A percentile compares a stretch with the other conserved stretches of the same genome.
These are phyloP conservation scores for Solanum chacoense DNA, from an alignment of 305 asterid genomes.

Conservation along the genomic window DNA sequence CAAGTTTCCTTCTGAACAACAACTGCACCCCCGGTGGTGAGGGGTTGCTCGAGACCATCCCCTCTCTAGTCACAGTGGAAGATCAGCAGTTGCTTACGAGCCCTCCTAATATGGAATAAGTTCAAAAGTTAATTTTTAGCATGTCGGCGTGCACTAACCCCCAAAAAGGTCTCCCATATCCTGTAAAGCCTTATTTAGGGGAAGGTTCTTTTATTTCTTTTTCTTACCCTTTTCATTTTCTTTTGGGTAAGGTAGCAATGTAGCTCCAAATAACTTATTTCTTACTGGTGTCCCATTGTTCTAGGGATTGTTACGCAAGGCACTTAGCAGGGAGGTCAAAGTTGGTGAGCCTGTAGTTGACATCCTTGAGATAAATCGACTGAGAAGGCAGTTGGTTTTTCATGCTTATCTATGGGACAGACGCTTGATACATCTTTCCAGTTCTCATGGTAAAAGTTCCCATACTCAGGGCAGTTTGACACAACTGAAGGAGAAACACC, in stretches of 20 bases:
- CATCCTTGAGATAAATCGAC: conserved; percentile 68
- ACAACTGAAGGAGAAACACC: conserved; percentile 24
- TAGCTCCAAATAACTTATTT: not conserved
- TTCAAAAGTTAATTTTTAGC: not conserved
- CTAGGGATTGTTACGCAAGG: conserved; percentile 41
- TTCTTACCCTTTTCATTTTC: not conserved
- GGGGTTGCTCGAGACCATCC: not conserved
- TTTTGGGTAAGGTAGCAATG: not conserved
- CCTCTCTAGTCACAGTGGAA: not conserved
- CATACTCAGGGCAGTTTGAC: conserved; percentile 21
- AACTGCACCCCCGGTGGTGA: not conserved
- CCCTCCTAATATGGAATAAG: not conserved
- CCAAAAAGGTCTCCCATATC: not conserved
- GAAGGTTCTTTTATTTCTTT: not conserved
- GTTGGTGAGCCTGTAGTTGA: conserved; percentile 52
- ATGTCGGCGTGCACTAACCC: not conserved
- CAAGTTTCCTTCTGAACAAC: not conserved
- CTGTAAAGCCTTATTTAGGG: not conserved
- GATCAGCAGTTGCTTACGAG: not conserved
- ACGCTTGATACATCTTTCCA: conserved; percentile 39
- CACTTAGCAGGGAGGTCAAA: conserved; percentile 28
- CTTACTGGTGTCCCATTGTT: not conserved
- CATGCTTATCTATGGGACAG: conserved; percentile 79
- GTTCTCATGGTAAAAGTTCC: conserved; percentile 12
- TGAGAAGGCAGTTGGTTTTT: conserved; percentile 52